Conservation (phyloP, 164 flowering plant genomes). For the Amborella trichopoda region DNA sequence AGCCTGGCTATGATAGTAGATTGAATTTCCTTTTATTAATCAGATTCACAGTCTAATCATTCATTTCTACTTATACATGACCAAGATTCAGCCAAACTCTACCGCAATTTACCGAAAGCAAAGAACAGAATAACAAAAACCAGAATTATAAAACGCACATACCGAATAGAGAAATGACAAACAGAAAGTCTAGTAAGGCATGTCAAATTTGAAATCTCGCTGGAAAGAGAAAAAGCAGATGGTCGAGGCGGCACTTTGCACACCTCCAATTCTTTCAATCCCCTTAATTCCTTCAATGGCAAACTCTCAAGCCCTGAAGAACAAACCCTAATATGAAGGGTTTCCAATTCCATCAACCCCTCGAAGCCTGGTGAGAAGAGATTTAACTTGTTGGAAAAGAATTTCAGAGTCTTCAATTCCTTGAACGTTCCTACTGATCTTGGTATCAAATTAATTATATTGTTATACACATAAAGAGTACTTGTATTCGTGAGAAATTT, state of each 20-base stretch:
- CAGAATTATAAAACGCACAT: too few species aligned
- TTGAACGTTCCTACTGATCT: slow-evolving; percentile 30
- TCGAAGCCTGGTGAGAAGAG: slow-evolving; percentile 55
- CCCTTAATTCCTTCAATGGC: slow-evolving; percentile 41
- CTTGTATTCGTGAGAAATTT: slow-evolving; percentile 5
- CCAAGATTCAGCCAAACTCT: too few species aligned
- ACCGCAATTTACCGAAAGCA: too few species aligned
- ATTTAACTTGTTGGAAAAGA: slow-evolving; percentile 74
- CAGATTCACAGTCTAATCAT: too few species aligned
- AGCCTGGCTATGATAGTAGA: too few species aligned
- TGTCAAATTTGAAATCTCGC: slow-evolving; percentile 57
- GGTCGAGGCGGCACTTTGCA: slow-evolving; percentile 54
- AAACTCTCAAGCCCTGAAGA: slow-evolving; percentile 46
- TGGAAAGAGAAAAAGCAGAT: slow-evolving; percentile 41
- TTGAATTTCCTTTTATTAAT: too few species aligned
- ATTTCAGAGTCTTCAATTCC: slow-evolving; percentile 59
- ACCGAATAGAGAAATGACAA: slow-evolving; percentile 87
- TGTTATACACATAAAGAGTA: slow-evolving; percentile 52
- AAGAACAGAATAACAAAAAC: too few species aligned
- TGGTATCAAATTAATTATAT: slow-evolving; percentile 70
- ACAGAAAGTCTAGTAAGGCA: slow-evolving; percentile 69
- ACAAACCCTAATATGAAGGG: slow-evolving; percentile 67
- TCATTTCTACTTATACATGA: too few species aligned
- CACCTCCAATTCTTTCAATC: slow-evolving; percentile 79
- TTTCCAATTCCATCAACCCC: slow-evolving; percentile 42